A percentile compares a stretch with the other conserved stretches of the same genome.
phyloP scores from a whole-genome alignment of 208 protist genomes.

The Trypanosoma platydactyli region DNA sequence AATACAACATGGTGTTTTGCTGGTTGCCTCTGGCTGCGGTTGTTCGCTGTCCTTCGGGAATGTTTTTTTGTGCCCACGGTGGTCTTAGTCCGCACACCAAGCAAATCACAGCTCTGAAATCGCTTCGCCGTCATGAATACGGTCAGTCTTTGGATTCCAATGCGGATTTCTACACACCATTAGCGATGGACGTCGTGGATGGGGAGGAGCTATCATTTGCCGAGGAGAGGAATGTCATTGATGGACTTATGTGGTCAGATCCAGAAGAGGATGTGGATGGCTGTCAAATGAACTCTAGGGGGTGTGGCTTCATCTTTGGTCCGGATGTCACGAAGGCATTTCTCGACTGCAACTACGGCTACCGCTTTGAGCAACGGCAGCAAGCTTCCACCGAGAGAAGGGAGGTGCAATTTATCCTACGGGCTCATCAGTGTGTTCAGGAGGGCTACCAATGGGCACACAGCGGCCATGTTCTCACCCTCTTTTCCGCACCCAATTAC shows the following conservation, averaged over 20 bases:
- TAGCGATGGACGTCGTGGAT: not conserved
- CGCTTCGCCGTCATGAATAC: slow-evolving; percentile 66
- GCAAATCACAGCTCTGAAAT: slow-evolving; percentile 43
- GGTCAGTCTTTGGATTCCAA: slow-evolving; percentile 22
- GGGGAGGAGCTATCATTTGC: not conserved
- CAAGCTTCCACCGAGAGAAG: slow-evolving; percentile 91
- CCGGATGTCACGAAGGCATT: slow-evolving; percentile 68
- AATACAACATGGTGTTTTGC: slow-evolving; percentile 82
- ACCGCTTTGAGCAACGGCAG: slow-evolving; percentile 27
- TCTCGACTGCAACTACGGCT: slow-evolving; percentile 61
- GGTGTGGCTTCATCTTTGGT: slow-evolving; percentile 81
- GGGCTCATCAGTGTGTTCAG: slow-evolving; percentile 93
- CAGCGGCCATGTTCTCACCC: slow-evolving; percentile 48
- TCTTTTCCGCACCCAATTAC: slow-evolving; percentile 91
- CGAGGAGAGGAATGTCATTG: slow-evolving; percentile 95
- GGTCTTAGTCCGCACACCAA: slow-evolving; percentile 71
- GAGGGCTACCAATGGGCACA: slow-evolving; percentile 84
- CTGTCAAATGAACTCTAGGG: slow-evolving; percentile 57
- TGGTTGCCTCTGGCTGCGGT: slow-evolving; percentile 84
- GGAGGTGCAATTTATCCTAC: slow-evolving; percentile 94
- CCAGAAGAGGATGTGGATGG: slow-evolving; percentile 89
- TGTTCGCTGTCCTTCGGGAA: slow-evolving; percentile 61
- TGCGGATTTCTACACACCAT: not conserved
- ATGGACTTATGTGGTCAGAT: slow-evolving; percentile 99
- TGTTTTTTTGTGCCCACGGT: slow-evolving; percentile 86